Evolutionary conservation across 164 flowering plant genomes (phyloP).

Genomic region (Paratinospora sagittata): DNA sequence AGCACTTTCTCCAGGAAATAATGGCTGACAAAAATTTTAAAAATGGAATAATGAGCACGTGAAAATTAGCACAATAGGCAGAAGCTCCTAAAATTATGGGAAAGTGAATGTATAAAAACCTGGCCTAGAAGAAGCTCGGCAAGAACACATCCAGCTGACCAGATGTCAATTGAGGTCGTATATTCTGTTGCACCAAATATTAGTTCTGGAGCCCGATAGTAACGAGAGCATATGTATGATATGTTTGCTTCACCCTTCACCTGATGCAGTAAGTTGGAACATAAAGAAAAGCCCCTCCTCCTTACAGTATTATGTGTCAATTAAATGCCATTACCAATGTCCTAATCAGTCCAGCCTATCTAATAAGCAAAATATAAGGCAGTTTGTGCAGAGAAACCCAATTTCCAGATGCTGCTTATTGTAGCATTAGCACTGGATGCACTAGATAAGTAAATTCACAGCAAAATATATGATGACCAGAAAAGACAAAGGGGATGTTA

Average conservation of each 20-base stretch:
- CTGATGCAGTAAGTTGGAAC: constrained; percentile 26
- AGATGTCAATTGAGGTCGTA: constrained; percentile 87
- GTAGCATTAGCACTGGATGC: not conserved
- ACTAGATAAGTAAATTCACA: not conserved
- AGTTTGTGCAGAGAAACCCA: not conserved
- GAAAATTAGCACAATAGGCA: not conserved
- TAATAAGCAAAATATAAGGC: not conserved
- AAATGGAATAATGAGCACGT: constrained; percentile 9
- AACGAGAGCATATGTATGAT: constrained; percentile 92
- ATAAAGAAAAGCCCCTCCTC: not conserved
- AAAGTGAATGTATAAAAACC: constrained; percentile 27
- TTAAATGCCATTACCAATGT: not conserved
- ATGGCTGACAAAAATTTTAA: constrained; percentile 45
- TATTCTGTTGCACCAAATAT: constrained; percentile 97
- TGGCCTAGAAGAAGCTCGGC: constrained; percentile 92
- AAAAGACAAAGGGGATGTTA: no score
- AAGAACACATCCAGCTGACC: constrained; percentile 98
- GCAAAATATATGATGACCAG: not conserved
- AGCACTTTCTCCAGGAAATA: constrained; percentile 96
- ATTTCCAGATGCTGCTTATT: not conserved
- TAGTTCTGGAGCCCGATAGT: constrained; percentile 92
- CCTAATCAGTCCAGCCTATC: not conserved
- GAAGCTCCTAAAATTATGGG: not conserved
- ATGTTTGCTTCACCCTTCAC: constrained; percentile 92
- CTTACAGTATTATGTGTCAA: not conserved